Evolutionary conservation across 805 yeast genomes (phyloP).

Genomic region (Yamadazyma akitaensis): DNA sequence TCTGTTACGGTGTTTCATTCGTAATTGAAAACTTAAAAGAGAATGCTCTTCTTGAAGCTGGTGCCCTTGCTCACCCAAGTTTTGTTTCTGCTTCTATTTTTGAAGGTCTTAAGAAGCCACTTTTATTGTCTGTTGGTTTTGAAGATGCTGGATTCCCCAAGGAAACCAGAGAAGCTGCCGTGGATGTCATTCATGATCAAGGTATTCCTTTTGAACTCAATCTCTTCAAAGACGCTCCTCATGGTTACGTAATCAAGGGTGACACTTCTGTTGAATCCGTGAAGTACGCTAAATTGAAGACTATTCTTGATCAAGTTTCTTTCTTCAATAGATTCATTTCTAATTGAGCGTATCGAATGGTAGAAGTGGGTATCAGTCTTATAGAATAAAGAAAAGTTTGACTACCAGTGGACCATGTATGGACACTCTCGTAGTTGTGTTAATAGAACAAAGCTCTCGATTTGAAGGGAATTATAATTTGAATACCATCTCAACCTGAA

Average conservation of each 20-base stretch:
- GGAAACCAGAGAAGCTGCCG: slow-evolving; percentile 59
- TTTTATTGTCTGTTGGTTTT: slow-evolving; percentile 71
- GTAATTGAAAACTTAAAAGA: slow-evolving; percentile 28
- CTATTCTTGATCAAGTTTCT: slow-evolving; percentile 42
- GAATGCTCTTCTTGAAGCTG: slow-evolving; percentile 47
- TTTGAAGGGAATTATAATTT: too few species aligned
- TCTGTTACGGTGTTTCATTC: slow-evolving; percentile 24
- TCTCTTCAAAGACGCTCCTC: slow-evolving; percentile 57
- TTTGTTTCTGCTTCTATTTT: slow-evolving; percentile 60
- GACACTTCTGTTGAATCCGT: slow-evolving; percentile 51
- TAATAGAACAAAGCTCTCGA: too few species aligned
- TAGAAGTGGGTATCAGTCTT: neutral
- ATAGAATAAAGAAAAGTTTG: too few species aligned
- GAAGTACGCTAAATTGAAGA: slow-evolving; percentile 64
- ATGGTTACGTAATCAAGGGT: slow-evolving; percentile 79
- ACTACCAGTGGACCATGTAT: too few species aligned
- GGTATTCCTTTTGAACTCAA: slow-evolving; percentile 55
- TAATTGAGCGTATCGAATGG: neutral
- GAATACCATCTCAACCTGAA: too few species aligned
- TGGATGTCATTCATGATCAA: slow-evolving; percentile 44
- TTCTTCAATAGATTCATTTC: slow-evolving; percentile 5
- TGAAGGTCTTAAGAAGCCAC: slow-evolving; percentile 52
- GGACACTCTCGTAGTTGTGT: too few species aligned
- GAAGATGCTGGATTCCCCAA: slow-evolving; percentile 54
- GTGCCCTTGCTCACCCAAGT: slow-evolving; percentile 80